A percentile compares a stretch with the other conserved stretches of the same genome.
Evolutionary conservation across 495 filamentous ascomycete genomes (phyloP).

Genomic region (Penicillium angulare): DNA sequence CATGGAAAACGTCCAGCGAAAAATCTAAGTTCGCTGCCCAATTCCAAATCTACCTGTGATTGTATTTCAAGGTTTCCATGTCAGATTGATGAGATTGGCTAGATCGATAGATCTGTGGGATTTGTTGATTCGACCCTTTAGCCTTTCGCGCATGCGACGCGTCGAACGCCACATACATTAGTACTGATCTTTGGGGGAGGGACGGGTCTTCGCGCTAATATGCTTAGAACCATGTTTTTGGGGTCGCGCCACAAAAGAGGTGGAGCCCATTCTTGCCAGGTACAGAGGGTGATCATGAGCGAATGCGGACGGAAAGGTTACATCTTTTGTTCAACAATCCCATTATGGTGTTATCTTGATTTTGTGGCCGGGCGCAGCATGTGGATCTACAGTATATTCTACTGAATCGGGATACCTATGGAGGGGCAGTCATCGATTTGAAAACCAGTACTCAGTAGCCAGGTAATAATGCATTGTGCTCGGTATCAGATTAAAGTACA

Average conservation of each 20-base stretch:
- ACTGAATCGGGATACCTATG: neutral
- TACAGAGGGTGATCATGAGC: neutral
- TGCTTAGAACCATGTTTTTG: neutral
- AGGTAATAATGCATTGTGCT: neutral
- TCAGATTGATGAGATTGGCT: neutral
- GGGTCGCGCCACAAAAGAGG: neutral
- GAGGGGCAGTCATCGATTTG: neutral
- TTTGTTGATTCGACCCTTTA: too few species aligned
- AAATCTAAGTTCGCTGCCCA: neutral
- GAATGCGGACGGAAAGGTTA: constrained; percentile 8
- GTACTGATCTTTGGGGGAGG: too few species aligned
- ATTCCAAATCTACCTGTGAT: too few species aligned
- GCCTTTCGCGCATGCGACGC: too few species aligned
- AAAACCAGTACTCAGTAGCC: too few species aligned
- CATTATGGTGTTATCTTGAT: neutral
- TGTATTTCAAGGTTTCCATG: too few species aligned
- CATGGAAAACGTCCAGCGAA: neutral
- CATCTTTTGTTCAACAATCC: constrained; percentile 1
- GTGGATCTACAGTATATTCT: neutral
- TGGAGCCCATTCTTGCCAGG: neutral
- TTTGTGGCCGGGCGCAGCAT: neutral
- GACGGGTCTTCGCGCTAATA: too few species aligned
- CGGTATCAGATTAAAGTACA: neutral
- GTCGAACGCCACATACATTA: too few species aligned
- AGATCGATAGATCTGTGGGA: neutral